Evolutionary conservation across 805 yeast genomes (phyloP), one percentile per base, ranked within the genome.

Genomic region (Candida coquimbonensis): DNA sequence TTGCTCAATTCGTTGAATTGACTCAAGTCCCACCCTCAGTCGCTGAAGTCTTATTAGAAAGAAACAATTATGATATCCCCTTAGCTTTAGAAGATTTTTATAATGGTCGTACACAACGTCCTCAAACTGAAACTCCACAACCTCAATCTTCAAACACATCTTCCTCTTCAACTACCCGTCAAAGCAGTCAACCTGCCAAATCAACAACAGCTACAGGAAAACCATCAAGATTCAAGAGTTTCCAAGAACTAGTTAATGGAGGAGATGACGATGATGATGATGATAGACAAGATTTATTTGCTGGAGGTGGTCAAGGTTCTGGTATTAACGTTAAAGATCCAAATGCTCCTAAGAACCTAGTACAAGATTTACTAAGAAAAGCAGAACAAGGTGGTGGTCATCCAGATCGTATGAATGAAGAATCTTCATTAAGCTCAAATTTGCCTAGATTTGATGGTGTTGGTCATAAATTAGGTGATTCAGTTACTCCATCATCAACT

Each of bases 271-370:
- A 70, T 8, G 77, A 75, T 50, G 81, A 77, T 47, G 74, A 73
- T 29, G 31, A 29, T 29, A 29, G 14, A 35, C 75, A 82, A 47
- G 78, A 80, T 55, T 75, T 80, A 49, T 81, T 77, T 64, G 82
- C 86, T 1, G 81, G 81, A 14, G 77, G 77, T 42, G 87, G 70
- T 39, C 83, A 84, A 61, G 85, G 86, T 47, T 83, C 90, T 1
- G 93, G 81, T 5, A 68, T 86, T 51, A 85, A 83, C 61, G 90
- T 86, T 19, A 87, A 87, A 54, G 85, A 85, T 57, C 93, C 93
- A 12, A 46, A 57, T 44, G 45, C 24, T 50, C 65, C 72, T 39
- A 67, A 69, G 55, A 73, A 69, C 53, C 66, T 68, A 42, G 77
- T 78, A 14, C 73, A 69, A 48, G 80, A 78, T 46, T 61, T 85